A percentile compares a stretch with the other conserved stretches of the same genome.
These are phyloP conservation scores for Viola odorata DNA, from an alignment of 345 rosid genomes.

Conservation along the genomic window DNA sequence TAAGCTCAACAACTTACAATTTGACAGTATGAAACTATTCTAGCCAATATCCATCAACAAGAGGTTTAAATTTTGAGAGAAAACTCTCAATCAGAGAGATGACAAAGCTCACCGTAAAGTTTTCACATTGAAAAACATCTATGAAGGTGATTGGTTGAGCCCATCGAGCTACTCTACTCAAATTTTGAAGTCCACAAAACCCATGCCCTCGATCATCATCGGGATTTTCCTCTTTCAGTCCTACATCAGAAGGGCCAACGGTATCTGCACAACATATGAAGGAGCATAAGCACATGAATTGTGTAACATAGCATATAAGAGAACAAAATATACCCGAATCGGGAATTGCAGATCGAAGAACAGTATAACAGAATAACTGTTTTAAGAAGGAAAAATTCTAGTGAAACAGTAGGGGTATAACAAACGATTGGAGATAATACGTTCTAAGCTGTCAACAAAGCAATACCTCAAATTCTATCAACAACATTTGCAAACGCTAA, in stretches of 20 bases:
- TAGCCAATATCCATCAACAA: too few relatives aligned
- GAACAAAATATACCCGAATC: neutral
- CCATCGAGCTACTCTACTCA: constrained; percentile 66
- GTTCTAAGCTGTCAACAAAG: too few relatives aligned
- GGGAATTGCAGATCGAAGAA: neutral
- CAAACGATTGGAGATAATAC: neutral
- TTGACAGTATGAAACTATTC: too few relatives aligned
- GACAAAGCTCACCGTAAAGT: constrained; percentile 52
- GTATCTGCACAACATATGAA: constrained; percentile 45
- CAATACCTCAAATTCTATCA: too few relatives aligned
- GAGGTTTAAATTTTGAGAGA: too few relatives aligned
- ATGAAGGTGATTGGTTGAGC: constrained; percentile 87
- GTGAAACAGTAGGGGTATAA: neutral
- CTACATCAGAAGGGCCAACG: constrained; percentile 70
- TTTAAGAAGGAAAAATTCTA: neutral
- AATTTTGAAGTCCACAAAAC: constrained; percentile 42
- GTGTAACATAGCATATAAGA: neutral
- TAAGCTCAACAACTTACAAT: too few relatives aligned
- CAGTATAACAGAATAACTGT: neutral
- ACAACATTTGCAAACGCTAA: too few relatives aligned
- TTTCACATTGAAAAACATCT: constrained; percentile 59
- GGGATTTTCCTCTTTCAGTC: constrained; percentile 54
- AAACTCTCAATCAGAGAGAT: neutral
- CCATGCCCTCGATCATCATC: constrained; percentile 92
- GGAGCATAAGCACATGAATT: neutral